Evolutionary conservation across 345 rosid genomes (phyloP).

Genomic region (Linum trigynum): DNA sequence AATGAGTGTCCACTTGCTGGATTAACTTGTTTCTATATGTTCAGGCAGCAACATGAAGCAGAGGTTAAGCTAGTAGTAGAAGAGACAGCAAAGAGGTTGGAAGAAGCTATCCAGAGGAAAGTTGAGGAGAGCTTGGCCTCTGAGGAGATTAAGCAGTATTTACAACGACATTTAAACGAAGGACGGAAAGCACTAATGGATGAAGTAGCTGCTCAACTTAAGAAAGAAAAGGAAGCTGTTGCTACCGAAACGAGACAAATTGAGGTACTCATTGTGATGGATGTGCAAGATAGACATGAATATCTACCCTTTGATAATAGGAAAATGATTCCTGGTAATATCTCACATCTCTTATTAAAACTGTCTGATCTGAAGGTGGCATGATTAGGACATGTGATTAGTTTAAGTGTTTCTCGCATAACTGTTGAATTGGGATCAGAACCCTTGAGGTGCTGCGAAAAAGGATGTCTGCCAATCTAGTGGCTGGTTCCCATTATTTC

Average conservation of each 20-base stretch:
- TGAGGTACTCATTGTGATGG: conserved; percentile 41
- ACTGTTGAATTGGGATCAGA: too few relatives aligned
- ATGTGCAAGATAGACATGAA: too few relatives aligned
- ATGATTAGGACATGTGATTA: too few relatives aligned
- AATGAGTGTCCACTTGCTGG: conserved; percentile 20
- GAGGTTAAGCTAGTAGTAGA: conserved; percentile 84
- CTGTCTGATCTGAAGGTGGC: too few relatives aligned
- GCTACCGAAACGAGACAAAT: conserved; percentile 56
- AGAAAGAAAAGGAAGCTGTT: conserved; percentile 71
- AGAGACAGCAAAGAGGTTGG: conserved; percentile 81
- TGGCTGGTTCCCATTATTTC: too few relatives aligned
- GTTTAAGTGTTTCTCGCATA: too few relatives aligned
- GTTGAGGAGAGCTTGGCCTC: conserved; percentile 77
- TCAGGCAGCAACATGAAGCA: conserved; percentile 92
- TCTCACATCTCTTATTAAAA: too few relatives aligned
- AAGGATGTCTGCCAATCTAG: too few relatives aligned
- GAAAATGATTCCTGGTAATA: too few relatives aligned
- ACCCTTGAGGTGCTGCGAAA: too few relatives aligned
- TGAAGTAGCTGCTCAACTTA: conserved; percentile 76
- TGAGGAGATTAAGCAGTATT: conserved; percentile 57
- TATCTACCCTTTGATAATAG: too few relatives aligned
- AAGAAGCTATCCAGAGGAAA: conserved; percentile 58
- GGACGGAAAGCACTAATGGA: conserved; percentile 57
- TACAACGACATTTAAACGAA: conserved; percentile 57
- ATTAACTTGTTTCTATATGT: conserved; percentile 24